Evolutionary conservation across 371 early-diverging fungal genomes (phyloP).

Genomic region (Nematocida ironsii): DNA sequence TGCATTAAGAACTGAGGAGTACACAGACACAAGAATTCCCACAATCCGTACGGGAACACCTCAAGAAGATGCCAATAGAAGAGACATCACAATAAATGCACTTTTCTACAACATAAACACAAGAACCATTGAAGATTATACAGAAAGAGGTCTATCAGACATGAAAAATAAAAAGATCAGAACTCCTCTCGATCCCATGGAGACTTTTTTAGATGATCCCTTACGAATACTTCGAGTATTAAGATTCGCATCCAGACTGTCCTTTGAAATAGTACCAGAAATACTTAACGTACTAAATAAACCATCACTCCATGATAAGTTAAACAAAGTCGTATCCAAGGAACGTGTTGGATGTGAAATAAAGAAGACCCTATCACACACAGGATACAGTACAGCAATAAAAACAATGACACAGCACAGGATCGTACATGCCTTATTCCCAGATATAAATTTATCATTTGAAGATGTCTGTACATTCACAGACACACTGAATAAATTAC

Average conservation of each 20-base stretch:
- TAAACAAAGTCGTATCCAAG: constrained; percentile 80
- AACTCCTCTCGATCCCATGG: constrained; percentile 84
- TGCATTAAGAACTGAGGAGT: constrained; percentile 84
- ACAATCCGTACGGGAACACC: constrained; percentile 82
- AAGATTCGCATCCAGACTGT: constrained; percentile 85
- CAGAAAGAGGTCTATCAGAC: constrained; percentile 72
- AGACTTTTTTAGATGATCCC: constrained; percentile 93
- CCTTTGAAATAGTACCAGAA: constrained; percentile 74
- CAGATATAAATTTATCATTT: neutral
- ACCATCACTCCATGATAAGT: constrained; percentile 69
- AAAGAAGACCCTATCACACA: constrained; percentile 82
- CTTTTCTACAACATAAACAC: constrained; percentile 92
- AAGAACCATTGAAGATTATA: constrained; percentile 82
- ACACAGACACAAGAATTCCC: constrained; percentile 81
- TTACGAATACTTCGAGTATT: constrained; percentile 88
- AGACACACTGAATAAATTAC: neutral
- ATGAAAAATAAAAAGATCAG: constrained; percentile 69
- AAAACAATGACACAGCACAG: constrained; percentile 46
- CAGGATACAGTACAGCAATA: constrained; percentile 54
- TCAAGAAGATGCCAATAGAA: constrained; percentile 84
- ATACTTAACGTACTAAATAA: constrained; percentile 73
- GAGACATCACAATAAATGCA: constrained; percentile 95
- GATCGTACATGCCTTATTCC: constrained; percentile 48
- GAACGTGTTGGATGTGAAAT: constrained; percentile 90
- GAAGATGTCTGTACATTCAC: neutral